phyloP scores from a whole-genome alignment of 1,284 basidiomycete species.

The Chalciporus sp. region DNA sequence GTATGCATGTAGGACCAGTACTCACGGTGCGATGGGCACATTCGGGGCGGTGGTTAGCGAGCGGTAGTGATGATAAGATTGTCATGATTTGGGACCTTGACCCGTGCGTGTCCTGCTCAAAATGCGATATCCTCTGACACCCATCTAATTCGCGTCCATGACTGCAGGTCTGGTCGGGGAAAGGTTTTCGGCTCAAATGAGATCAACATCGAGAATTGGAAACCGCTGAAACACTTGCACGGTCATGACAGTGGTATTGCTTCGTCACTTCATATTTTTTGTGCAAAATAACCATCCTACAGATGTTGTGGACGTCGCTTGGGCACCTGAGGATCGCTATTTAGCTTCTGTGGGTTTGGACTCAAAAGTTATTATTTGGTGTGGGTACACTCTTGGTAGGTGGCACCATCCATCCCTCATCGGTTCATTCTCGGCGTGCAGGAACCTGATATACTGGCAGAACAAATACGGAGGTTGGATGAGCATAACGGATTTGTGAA shows the following conservation, averaged over 20 bases:
- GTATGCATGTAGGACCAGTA: constrained; percentile 94
- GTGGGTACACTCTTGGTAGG: constrained; percentile 83
- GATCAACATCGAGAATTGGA: constrained; percentile 97
- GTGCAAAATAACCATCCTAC: constrained; percentile 4
- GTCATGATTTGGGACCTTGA: constrained; percentile 98
- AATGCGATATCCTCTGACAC: not conserved
- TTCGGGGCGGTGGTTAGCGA: constrained; percentile 92
- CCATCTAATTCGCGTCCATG: not conserved
- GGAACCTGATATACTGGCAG: constrained; percentile 39
- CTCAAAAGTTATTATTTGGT: constrained; percentile 91
- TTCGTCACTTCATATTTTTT: not conserved
- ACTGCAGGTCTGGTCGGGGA: constrained; percentile 69
- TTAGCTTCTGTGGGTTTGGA: constrained; percentile 95
- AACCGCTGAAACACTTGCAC: constrained; percentile 86
- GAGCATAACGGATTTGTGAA: constrained; percentile 97
- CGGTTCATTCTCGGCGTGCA: not conserved
- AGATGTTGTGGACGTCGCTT: constrained; percentile 97
- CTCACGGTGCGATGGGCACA: constrained; percentile 96
- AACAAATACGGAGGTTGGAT: constrained; percentile 81
- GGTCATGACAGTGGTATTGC: constrained; percentile 87
- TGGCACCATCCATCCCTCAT: constrained; percentile 1
- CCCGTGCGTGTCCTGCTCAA: constrained; percentile 60
- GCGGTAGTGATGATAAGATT: constrained; percentile 94
- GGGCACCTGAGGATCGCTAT: constrained; percentile 90
- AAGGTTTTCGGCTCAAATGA: constrained; percentile 93